Evolutionary conservation across 2,329 filamentous ascomycete species (phyloP).

Genomic region (Hypomyces rosellus): DNA sequence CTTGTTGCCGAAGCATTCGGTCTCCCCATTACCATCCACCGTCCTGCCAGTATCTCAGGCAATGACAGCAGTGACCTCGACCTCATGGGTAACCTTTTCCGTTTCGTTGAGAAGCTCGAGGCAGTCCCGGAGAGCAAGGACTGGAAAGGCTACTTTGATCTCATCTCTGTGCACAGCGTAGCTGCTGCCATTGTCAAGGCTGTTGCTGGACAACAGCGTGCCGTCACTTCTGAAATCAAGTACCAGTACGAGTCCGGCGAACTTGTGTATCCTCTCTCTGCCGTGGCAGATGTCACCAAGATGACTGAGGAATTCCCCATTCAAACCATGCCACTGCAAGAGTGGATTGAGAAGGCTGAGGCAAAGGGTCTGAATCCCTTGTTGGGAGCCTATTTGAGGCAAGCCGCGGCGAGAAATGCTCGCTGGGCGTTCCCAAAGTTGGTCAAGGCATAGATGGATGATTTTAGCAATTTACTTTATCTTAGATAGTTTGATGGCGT

Average conservation of each 20-base stretch:
- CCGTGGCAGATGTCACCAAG: background rate
- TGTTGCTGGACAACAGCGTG: background rate
- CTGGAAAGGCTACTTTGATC: background rate
- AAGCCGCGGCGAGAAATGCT: background rate
- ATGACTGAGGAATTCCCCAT: background rate
- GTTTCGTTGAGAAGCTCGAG: background rate
- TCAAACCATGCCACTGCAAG: background rate
- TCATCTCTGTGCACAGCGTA: background rate
- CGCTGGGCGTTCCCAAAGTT: background rate
- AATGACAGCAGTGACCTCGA: slow-evolving; percentile 10
- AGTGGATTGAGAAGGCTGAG: background rate
- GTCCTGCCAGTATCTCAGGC: slow-evolving; percentile 17
- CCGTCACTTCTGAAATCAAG: background rate
- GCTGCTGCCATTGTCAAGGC: background rate
- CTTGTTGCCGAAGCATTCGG: slow-evolving; percentile 1
- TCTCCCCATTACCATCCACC: slow-evolving; percentile 23
- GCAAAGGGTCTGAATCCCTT: background rate
- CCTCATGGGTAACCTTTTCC: slow-evolving; percentile 13
- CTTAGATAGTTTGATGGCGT: too few species aligned
- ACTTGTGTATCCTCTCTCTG: background rate
- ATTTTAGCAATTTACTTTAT: too few species aligned
- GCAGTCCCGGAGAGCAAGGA: background rate
- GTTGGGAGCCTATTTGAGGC: background rate
- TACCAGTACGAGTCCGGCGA: background rate
- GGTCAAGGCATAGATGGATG: background rate